Evolutionary conservation across 2,329 filamentous ascomycete species (phyloP), one percentile per base, ranked within the genome.

Genomic region (Colletotrichum cuscutae): DNA sequence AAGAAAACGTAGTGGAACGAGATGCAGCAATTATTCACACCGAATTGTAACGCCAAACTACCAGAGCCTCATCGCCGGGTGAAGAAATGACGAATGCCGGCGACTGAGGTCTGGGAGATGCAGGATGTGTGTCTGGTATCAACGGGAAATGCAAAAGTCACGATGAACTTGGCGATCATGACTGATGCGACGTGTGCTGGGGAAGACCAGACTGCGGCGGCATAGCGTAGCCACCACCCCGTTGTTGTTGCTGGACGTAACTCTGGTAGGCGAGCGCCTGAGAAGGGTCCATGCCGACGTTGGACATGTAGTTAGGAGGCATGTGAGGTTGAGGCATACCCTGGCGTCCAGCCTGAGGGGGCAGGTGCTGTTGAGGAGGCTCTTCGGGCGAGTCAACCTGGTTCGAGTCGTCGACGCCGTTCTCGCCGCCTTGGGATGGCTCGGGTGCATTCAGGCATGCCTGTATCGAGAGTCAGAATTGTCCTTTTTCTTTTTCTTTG

Each of bases 371-470:
- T 79, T 93, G 92, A 75, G 91, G 85, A 73, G 95, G 92, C 82
- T 98, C 97, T 84, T 98, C 97, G 66, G 96, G 95, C 1, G 96
- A 97, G 77, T 98, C 95, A 79, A 95, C 93, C 76, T 93, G 90
- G 77, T 93, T 93, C 75, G 87, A 84, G 76, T 93, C 92, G 76
- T 95, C 93, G 74, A 94, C 92, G 64, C 93, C 93, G 78, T 95
- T 95, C 81, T 97, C 94, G 79, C 91, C 92, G 79, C 94, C 94
- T 42, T 91, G 90, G 28, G 92, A 88, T 63, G 96, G 95, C 83
- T 99, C 97, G 54, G 97, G 97, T 24, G 97, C 97, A 83, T 99
- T 99, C 74, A 99, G 86, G 82, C 97, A 99, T 64, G 97, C 95
- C 96, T 98, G 78, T 9, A 56, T n/a, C 15, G 15, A 37, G 8